These are phyloP conservation scores for Ceratocystis cacaofunesta DNA, from an alignment of 2,329 filamentous ascomycete species.

Conservation along the genomic window DNA sequence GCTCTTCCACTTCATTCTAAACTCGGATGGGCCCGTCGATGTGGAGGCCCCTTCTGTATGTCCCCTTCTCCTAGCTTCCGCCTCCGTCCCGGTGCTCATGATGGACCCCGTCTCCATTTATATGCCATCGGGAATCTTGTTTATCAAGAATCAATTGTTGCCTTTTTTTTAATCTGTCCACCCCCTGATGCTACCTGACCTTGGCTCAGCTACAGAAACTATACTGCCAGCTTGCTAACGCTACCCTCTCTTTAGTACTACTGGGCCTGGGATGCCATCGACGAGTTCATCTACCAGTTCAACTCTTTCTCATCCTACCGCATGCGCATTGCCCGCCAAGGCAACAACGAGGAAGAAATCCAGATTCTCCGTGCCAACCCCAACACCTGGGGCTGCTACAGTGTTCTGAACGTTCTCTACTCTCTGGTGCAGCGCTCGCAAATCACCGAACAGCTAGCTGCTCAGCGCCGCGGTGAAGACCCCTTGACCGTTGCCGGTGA, in stretches of 20 bases:
- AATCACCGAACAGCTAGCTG: conserved; percentile 91
- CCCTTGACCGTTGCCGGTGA: conserved; percentile 77
- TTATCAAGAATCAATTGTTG: too few relatives aligned
- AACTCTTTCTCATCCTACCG: conserved; percentile 98
- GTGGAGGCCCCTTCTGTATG: conserved; percentile 89
- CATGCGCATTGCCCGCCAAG: conserved; percentile 71
- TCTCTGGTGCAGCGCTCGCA: conserved; percentile 96
- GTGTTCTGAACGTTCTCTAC: conserved; percentile 96
- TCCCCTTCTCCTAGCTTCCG: conserved; percentile 20
- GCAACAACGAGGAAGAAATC: conserved; percentile 82
- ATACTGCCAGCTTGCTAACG: conserved; percentile 6
- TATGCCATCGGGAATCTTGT: too few relatives aligned
- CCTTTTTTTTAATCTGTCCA: not conserved
- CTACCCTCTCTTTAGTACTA: conserved; percentile 53
- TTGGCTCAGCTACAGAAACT: too few relatives aligned
- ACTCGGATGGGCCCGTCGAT: conserved; percentile 97
- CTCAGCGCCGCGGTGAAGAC: conserved; percentile 89
- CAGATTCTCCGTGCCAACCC: conserved; percentile 86
- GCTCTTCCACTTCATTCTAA: conserved; percentile 97
- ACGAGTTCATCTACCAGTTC: conserved; percentile 99
- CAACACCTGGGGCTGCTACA: conserved; percentile 99
- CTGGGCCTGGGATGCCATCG: conserved; percentile 99
- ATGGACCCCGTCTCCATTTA: too few relatives aligned
- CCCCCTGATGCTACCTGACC: not conserved
- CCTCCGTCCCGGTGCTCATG: not conserved